phyloP scores from a whole-genome alignment of 108 stramenopile genomes.

The Nannochloropsis gaditana region DNA sequence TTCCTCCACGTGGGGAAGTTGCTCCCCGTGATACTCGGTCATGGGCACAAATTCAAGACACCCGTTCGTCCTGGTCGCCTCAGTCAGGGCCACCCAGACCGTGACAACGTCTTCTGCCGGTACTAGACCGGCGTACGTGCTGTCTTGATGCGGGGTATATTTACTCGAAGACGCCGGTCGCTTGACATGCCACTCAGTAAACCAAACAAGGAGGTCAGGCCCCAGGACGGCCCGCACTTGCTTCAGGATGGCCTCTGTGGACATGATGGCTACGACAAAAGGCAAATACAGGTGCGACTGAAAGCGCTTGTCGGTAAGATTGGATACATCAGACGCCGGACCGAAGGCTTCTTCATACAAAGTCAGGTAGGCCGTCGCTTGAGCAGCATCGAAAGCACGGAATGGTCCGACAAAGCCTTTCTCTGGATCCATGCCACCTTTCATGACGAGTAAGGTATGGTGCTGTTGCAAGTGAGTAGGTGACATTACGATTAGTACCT shows the following conservation, averaged over 20 bases:
- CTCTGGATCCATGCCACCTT: not conserved
- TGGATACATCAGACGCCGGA: not conserved
- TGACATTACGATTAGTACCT: too few species aligned
- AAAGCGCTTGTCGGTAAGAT: not conserved
- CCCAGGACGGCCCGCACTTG: not conserved
- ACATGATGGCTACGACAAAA: slow-evolving; percentile 20
- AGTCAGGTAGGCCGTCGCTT: not conserved
- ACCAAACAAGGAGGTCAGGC: not conserved
- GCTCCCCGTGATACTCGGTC: not conserved
- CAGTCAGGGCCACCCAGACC: not conserved
- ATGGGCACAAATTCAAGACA: not conserved
- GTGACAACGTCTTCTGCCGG: not conserved
- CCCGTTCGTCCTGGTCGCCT: not conserved
- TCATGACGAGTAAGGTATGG: too few species aligned
- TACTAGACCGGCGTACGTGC: not conserved
- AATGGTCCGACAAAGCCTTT: not conserved
- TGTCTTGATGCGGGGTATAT: slow-evolving; percentile 4
- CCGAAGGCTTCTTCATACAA: not conserved
- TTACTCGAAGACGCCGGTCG: not conserved
- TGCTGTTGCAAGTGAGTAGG: too few species aligned
- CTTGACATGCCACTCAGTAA: slow-evolving; percentile 4
- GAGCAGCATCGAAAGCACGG: not conserved
- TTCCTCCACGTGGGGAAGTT: not conserved
- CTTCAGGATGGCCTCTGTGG: not conserved
- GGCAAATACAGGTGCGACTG: slow-evolving; percentile 12